Percentiles rank a stretch among this genome's conserved stretches.
These are phyloP conservation scores for Colletotrichum sp. DNA, from an alignment of 2,329 filamentous ascomycete species.

Conservation along the genomic window DNA sequence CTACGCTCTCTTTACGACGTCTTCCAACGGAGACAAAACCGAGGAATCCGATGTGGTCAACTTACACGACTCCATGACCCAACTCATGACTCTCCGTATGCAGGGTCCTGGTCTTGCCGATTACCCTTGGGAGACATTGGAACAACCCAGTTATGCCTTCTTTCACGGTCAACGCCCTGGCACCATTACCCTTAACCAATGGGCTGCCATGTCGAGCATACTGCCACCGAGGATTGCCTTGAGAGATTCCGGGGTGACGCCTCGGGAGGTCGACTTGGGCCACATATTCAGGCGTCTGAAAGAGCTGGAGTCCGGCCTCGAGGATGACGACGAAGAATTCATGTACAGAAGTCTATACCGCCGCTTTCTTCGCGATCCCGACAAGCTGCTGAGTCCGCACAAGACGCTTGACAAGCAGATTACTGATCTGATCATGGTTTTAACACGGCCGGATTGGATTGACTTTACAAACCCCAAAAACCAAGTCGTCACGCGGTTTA, in stretches of 20 bases:
- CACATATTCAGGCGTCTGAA: slow-evolving; percentile 64
- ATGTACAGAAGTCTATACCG: slow-evolving; percentile 71
- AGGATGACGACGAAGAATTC: slow-evolving; percentile 61
- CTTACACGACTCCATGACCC: slow-evolving; percentile 59
- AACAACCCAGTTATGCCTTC: slow-evolving; percentile 76
- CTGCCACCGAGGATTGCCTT: slow-evolving; percentile 61
- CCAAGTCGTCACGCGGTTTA: slow-evolving; percentile 76
- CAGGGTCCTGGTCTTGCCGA: slow-evolving; percentile 44
- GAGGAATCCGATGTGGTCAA: slow-evolving; percentile 53
- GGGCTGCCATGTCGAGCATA: slow-evolving; percentile 64
- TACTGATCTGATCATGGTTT: slow-evolving; percentile 70
- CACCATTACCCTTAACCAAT: slow-evolving; percentile 75
- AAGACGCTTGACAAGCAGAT: slow-evolving; percentile 74
- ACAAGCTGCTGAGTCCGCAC: slow-evolving; percentile 64
- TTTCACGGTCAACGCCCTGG: slow-evolving; percentile 70
- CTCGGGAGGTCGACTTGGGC: slow-evolving; percentile 65
- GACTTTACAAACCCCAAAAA: slow-evolving; percentile 74
- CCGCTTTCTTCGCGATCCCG: slow-evolving; percentile 70
- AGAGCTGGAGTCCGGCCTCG: slow-evolving; percentile 60
- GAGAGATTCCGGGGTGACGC: slow-evolving; percentile 60
- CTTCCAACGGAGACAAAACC: slow-evolving; percentile 49
- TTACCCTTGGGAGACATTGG: slow-evolving; percentile 72
- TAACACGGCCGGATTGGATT: slow-evolving; percentile 74
- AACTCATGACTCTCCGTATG: slow-evolving; percentile 61
- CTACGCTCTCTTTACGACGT: slow-evolving; percentile 60